Percentiles rank a stretch among this genome's conserved stretches.
These are phyloP conservation scores for Fomitopsis schrenkii DNA, from an alignment of 1,284 basidiomycete genomes.

Conservation along the genomic window DNA sequence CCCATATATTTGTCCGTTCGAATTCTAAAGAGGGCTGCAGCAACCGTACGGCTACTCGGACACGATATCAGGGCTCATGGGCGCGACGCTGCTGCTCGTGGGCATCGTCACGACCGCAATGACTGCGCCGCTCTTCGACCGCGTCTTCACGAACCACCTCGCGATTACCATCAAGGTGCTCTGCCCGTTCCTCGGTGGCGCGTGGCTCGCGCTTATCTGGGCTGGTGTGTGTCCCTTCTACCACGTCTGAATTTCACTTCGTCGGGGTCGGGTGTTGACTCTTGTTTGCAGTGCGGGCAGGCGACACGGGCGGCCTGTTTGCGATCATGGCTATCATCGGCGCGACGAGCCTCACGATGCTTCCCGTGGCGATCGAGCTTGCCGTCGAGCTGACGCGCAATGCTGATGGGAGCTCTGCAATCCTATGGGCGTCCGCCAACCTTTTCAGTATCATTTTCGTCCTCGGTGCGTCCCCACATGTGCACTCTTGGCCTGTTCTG, in stretches of 20 bases:
- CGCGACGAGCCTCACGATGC: constrained; percentile 55
- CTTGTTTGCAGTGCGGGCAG: constrained; percentile 42
- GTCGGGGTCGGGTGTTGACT: background rate
- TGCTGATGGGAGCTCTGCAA: constrained; percentile 67
- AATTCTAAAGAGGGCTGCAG: constrained; percentile 29
- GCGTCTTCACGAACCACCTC: constrained; percentile 68
- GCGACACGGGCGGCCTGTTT: constrained; percentile 58
- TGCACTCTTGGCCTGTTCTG: background rate
- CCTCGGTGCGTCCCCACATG: constrained; percentile 40
- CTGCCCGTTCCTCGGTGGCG: constrained; percentile 53
- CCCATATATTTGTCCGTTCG: background rate
- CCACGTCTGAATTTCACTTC: background rate
- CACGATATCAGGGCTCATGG: constrained; percentile 61
- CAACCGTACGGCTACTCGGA: constrained; percentile 70
- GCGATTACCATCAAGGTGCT: constrained; percentile 55
- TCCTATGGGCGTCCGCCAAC: constrained; percentile 74
- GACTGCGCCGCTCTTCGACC: constrained; percentile 72
- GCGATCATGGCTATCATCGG: constrained; percentile 66
- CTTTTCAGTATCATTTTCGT: constrained; percentile 60
- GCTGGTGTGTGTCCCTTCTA: constrained; percentile 45
- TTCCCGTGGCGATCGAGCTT: constrained; percentile 73
- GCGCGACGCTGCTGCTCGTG: constrained; percentile 61
- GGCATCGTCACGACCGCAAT: constrained; percentile 65
- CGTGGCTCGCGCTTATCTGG: constrained; percentile 76
- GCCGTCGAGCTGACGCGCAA: constrained; percentile 74